phyloP scores from a whole-genome alignment of 1,139 yeast species.

The Suhomyces terraborum region DNA sequence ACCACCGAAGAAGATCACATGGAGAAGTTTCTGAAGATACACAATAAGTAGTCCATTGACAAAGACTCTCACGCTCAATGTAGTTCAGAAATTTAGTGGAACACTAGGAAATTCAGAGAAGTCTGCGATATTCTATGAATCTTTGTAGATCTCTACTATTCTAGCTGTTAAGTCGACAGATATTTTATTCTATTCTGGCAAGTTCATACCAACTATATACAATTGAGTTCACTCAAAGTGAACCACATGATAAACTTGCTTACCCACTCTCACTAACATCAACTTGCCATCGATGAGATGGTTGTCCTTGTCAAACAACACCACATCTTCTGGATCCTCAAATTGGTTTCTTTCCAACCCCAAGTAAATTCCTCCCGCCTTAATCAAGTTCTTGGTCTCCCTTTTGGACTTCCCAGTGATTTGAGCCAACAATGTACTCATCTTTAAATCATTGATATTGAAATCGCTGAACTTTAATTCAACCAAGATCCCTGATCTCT shows the following conservation, averaged over 20 bases:
- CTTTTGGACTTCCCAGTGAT: conserved; percentile 43
- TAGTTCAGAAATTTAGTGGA: too few species aligned
- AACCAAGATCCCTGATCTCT: conserved; percentile 59
- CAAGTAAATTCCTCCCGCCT: conserved; percentile 72
- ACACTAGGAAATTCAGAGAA: too few species aligned
- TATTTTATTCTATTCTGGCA: too few species aligned
- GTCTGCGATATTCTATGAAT: too few species aligned
- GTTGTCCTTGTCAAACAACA: conserved; percentile 44
- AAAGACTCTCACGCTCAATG: too few species aligned
- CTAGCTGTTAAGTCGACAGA: too few species aligned
- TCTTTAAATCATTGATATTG: conserved; percentile 36
- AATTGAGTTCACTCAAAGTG: conserved; percentile 35
- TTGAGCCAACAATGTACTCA: conserved; percentile 43
- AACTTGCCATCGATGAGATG: conserved; percentile 62
- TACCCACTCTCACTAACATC: conserved; percentile 73
- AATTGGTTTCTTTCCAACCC: conserved; percentile 65
- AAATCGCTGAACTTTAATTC: conserved; percentile 39
- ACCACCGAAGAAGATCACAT: too few species aligned
- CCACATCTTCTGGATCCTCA: conserved; percentile 50
- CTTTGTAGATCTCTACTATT: not conserved
- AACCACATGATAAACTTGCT: conserved; percentile 61
- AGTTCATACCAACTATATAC: conserved; percentile 1
- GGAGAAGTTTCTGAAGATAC: too few species aligned
- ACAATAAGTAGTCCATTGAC: too few species aligned
- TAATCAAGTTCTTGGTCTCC: conserved; percentile 65